phyloP scores from a whole-genome alignment of 306 rosid species.

The Macrotyloma uniflorum region DNA sequence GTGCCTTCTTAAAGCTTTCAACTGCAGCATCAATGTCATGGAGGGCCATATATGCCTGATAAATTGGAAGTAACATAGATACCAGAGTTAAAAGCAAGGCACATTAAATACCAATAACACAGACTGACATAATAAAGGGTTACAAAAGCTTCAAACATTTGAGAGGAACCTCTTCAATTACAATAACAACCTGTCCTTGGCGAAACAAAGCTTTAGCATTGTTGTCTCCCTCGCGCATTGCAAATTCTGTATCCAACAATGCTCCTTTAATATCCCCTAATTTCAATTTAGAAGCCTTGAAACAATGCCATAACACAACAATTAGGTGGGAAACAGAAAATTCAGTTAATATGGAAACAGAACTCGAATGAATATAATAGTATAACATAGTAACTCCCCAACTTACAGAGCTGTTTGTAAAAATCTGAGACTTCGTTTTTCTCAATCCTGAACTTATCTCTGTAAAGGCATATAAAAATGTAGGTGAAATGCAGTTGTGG shows the following conservation, averaged over 20 bases:
- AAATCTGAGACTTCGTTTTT: conserved; percentile 85
- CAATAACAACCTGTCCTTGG: conserved; percentile 89
- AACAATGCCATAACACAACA: conserved; percentile 5
- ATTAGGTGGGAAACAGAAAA: conserved; percentile 20
- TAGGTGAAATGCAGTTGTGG: background rate
- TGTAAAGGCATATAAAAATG: conserved; percentile 44
- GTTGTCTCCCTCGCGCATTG: conserved; percentile 86
- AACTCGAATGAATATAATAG: background rate
- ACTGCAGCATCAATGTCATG: conserved; percentile 86
- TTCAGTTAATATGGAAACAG: conserved; percentile 22
- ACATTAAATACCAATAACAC: conserved; percentile 12
- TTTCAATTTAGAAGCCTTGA: conserved; percentile 89
- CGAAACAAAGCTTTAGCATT: conserved; percentile 96
- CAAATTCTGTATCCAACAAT: conserved; percentile 86
- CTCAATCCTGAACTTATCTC: conserved; percentile 78
- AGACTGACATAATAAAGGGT: conserved; percentile 18
- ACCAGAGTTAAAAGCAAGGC: conserved; percentile 30
- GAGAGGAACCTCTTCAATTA: conserved; percentile 11
- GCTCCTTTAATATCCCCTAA: conserved; percentile 93
- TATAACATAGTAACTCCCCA: conserved; percentile 24
- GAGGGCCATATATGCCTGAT: conserved; percentile 81
- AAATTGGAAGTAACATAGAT: conserved; percentile 25
- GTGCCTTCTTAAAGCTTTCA: conserved; percentile 81
- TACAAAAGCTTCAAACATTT: background rate
- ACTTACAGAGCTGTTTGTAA: conserved; percentile 94